These are phyloP conservation scores for Candida freyschussii DNA, from an alignment of 1,139 yeast species.

Conservation along the genomic window DNA sequence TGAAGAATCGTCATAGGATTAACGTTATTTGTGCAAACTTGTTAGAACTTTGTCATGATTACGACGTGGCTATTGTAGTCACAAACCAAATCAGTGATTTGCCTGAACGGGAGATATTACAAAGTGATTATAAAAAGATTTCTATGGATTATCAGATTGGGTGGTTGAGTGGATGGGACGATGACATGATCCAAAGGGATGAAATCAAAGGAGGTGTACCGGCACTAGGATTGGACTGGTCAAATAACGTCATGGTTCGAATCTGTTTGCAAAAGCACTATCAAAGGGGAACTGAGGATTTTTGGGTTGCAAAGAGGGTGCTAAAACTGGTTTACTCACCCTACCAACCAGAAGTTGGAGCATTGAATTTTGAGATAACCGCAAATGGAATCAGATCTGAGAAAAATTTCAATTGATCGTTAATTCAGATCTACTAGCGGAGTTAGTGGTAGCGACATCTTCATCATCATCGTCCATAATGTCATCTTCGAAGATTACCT, in stretches of 20 bases:
- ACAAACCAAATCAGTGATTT: slow-evolving; percentile 80
- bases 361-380: slow-evolving; percentile 27
- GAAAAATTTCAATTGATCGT: too few relatives aligned
- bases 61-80: slow-evolving; percentile 58
- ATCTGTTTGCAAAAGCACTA: slow-evolving; percentile 12
- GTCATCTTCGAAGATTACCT: slow-evolving; percentile 21
- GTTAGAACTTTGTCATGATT: slow-evolving; percentile 42
- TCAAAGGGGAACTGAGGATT: slow-evolving; percentile 9
- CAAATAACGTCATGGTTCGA: slow-evolving; percentile 11
- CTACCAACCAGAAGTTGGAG: slow-evolving; percentile 17
- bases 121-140: slow-evolving; percentile 31
- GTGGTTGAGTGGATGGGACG: slow-evolving; percentile 74
- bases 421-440: slow-evolving; percentile 7
- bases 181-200: slow-evolving; percentile 28
- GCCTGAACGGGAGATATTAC: slow-evolving; percentile 28
- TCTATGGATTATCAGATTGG: slow-evolving; percentile 67
- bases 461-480: slow-evolving; percentile 23
- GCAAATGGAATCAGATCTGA: slow-evolving; percentile 23
- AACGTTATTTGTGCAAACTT: slow-evolving; percentile 43
- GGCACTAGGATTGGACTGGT: slow-evolving; percentile 13
- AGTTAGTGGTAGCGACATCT: slow-evolving; percentile 11
- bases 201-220: slow-evolving; percentile 15
- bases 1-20: slow-evolving; percentile 12
- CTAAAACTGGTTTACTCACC: slow-evolving; percentile 38
- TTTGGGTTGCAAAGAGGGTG: slow-evolving; percentile 27